Conservation (phyloP, 345 rosid genomes). For the Gossypium longicalyx region DNA sequence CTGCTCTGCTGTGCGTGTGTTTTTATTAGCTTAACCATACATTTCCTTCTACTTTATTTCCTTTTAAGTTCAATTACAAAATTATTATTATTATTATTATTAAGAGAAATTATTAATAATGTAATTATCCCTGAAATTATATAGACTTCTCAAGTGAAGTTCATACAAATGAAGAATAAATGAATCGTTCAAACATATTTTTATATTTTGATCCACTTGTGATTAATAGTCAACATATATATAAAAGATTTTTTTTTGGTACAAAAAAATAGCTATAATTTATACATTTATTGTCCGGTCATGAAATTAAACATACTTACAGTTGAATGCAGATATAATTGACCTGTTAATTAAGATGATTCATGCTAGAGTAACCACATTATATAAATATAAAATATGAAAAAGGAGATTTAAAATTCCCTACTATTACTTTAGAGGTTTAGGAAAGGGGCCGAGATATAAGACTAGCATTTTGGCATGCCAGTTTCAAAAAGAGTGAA, state of each 20-base stretch:
- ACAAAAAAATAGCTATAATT: too few species aligned
- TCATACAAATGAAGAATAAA: too few species aligned
- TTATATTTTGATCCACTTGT: background rate
- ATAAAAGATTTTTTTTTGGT: too few species aligned
- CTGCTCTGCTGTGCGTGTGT: background rate
- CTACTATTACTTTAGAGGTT: background rate
- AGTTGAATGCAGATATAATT: background rate
- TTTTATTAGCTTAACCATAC: background rate
- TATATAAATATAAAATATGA: background rate
- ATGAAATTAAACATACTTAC: background rate
- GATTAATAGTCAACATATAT: too few species aligned
- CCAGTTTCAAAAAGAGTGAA: background rate
- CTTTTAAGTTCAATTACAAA: too few species aligned
- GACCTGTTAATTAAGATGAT: background rate
- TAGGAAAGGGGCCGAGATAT: background rate
- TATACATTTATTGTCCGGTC: background rate
- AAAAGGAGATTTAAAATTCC: background rate
- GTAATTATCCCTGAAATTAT: too few species aligned
- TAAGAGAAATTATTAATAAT: too few species aligned
- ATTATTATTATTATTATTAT: too few species aligned
- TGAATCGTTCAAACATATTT: too few species aligned
- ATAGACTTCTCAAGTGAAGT: too few species aligned
- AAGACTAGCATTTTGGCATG: background rate
- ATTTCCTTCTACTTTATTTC: too few species aligned
- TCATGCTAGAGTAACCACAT: background rate